Conservation (phyloP, 2,329 filamentous ascomycete species). For the Cercospora citrullina region DNA sequence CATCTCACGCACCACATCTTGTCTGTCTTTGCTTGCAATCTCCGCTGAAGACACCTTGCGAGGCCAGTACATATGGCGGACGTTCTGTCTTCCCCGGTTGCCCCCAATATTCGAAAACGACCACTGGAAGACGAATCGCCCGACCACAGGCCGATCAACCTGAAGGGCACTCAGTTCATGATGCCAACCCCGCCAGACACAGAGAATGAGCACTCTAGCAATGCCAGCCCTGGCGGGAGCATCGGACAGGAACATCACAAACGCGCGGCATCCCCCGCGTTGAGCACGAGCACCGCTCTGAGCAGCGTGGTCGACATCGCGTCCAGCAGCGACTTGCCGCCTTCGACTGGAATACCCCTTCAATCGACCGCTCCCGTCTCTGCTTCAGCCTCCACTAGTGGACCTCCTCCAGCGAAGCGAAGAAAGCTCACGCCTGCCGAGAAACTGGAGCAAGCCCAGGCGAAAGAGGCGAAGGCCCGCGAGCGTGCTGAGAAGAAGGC, state of each 20-base stretch:
- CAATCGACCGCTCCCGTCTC: slow-evolving; percentile 9
- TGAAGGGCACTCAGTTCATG: slow-evolving; percentile 39
- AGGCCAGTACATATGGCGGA: slow-evolving; percentile 32
- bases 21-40: neutral
- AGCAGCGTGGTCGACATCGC: slow-evolving; percentile 36
- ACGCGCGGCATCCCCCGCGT: slow-evolving; percentile 36
- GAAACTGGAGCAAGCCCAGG: slow-evolving; percentile 38
- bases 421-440: slow-evolving; percentile 47
- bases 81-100: slow-evolving; percentile 33
- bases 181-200: slow-evolving; percentile 39
- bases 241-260: slow-evolving; percentile 14
- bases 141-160: slow-evolving; percentile 36
- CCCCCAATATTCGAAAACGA: slow-evolving; percentile 33
- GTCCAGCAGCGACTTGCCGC: slow-evolving; percentile 19
- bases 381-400: slow-evolving; percentile 17
- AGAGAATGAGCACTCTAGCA: slow-evolving; percentile 33
- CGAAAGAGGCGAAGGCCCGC: slow-evolving; percentile 31
- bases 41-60: neutral
- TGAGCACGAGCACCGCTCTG: slow-evolving; percentile 35
- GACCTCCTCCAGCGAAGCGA: slow-evolving; percentile 43
- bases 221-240: slow-evolving; percentile 30
- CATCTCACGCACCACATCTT: neutral
- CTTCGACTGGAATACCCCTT: slow-evolving; percentile 15
- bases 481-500: slow-evolving; percentile 37
- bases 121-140: slow-evolving; percentile 30